Evolutionary conservation across 208 protist genomes (phyloP), one percentile per base, ranked within the genome.

Genomic region (Angomonas ambiguus): DNA sequence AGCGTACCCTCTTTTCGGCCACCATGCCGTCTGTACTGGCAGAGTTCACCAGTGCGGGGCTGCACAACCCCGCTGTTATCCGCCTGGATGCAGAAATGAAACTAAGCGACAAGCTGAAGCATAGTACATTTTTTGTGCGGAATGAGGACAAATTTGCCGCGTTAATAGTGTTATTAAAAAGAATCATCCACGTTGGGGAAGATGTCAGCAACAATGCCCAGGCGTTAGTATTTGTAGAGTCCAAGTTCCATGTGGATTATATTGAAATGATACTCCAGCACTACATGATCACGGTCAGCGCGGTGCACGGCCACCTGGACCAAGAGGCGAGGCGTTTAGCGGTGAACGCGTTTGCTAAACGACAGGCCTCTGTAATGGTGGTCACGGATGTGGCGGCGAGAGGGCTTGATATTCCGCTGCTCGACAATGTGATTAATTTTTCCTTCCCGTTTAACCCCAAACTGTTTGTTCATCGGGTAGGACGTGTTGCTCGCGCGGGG

Each of bases 351-450:
- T 99, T 99, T 71, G 65, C 92, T 32, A 81, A 85, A 60, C 79
- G 83, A 0, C 59, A 94, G 59, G 91, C 91, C 18, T 79, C 74
- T 55, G 74, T 99, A 18, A 93, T 99, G 72, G 57, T 99, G 18
- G 98, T 99, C 8, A 99, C 99, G 2, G 98, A 99, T 82, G 95
- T 99, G 3, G 98, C 99, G 0, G 98, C 98, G 5, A 95, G 99
- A 73, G 99, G 99, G 76, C 79, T 99, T 2, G 99, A 99, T 80
- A 84, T 99, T 49, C 98, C 98, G 30, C 71, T 98, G 34, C 81
- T 99, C 0, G 98, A 99, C 79, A 98, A 99, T 72, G 98, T 99
- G 2, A 94, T 99, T 58, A 99, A 99, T 88, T 99, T 96, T 69
- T 98, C 99, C 63, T 99, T 99, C 63, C 97, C 99, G 11, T 71